A percentile compares a stretch with the other conserved stretches of the same genome.
These are phyloP conservation scores for Trichosporon sp. DNA, from an alignment of 1,284 basidiomycete species.

Conservation along the genomic window DNA sequence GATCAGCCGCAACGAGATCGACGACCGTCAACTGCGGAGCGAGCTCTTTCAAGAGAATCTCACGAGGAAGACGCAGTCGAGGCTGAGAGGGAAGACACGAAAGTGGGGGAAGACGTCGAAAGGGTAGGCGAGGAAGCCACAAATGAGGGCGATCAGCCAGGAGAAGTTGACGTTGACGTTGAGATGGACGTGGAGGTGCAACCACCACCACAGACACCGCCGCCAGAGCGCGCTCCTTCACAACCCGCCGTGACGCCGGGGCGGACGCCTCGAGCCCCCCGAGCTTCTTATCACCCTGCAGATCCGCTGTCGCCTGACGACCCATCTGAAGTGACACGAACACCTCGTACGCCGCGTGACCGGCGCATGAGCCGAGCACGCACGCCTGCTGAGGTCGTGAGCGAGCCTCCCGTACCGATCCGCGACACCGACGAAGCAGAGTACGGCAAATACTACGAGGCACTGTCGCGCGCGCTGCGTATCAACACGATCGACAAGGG, in stretches of 20 bases:
- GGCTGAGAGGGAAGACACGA: slow-evolving; percentile 4
- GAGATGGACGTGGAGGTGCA: slow-evolving; percentile 1
- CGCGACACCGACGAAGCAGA: slow-evolving; percentile 20
- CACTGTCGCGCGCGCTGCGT: slow-evolving; percentile 37
- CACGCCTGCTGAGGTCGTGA: slow-evolving; percentile 17
- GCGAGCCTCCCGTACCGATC: slow-evolving; percentile 21
- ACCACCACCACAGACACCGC: not conserved
- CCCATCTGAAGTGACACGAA: not conserved
- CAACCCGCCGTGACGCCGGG: not conserved
- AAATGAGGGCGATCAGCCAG: not conserved
- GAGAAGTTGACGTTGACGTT: not conserved
- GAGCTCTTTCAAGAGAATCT: not conserved
- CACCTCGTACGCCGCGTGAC: not conserved
- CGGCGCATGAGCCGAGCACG: slow-evolving; percentile 4
- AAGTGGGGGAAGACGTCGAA: slow-evolving; percentile 2
- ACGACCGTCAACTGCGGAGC: not conserved
- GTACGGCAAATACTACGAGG: slow-evolving; percentile 40
- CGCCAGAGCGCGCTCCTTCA: not conserved
- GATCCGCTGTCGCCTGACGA: not conserved
- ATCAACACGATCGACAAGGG: slow-evolving; percentile 36
- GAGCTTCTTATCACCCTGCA: not conserved
- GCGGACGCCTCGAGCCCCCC: not conserved
- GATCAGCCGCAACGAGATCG: not conserved
- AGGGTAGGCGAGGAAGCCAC: not conserved
- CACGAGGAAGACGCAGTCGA: not conserved